Percentiles rank a stretch among this genome's conserved stretches.
These are phyloP conservation scores for Russula dissimulans DNA, from an alignment of 768 basidiomycete genomes.

Conservation along the genomic window DNA sequence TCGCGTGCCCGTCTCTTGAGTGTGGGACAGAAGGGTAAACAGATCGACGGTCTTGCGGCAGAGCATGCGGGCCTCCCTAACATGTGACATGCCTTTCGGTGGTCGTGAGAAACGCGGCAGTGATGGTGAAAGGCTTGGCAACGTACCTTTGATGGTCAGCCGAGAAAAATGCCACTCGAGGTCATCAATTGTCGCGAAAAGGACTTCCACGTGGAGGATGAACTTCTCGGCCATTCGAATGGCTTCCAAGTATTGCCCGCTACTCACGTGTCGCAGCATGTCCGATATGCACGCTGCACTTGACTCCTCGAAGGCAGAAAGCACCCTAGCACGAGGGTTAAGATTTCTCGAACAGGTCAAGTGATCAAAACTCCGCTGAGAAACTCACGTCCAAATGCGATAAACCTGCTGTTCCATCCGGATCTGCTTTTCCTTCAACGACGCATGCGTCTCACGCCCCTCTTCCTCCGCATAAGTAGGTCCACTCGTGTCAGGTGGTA, in stretches of 20 bases:
- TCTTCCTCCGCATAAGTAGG: constrained; percentile 71
- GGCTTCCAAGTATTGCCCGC: constrained; percentile 90
- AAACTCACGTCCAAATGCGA: constrained; percentile 92
- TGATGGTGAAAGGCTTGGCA: background rate
- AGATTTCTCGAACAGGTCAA: background rate
- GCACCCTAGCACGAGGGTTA: constrained; percentile 45
- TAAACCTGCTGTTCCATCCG: constrained; percentile 97
- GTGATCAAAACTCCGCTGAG: background rate
- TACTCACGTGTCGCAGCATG: constrained; percentile 96
- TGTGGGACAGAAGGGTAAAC: constrained; percentile 91
- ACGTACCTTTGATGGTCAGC: constrained; percentile 76
- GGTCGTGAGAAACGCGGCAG: background rate
- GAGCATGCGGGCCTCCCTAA: constrained; percentile 95
- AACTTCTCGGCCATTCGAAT: constrained; percentile 99
- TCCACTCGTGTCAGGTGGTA: constrained; percentile 26
- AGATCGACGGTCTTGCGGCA: constrained; percentile 99
- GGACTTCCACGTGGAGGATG: constrained; percentile 94
- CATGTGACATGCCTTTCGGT: constrained; percentile 84
- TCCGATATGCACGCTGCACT: constrained; percentile 98
- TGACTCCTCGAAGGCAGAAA: constrained; percentile 98
- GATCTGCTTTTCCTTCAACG: constrained; percentile 83
- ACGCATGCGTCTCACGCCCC: constrained; percentile 59
- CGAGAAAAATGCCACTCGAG: constrained; percentile 80
- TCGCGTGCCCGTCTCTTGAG: constrained; percentile 84
- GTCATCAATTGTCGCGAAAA: constrained; percentile 96